Evolutionary conservation across 2,329 filamentous ascomycete species (phyloP).

Genomic region (Berkeleyomyces basicola): DNA sequence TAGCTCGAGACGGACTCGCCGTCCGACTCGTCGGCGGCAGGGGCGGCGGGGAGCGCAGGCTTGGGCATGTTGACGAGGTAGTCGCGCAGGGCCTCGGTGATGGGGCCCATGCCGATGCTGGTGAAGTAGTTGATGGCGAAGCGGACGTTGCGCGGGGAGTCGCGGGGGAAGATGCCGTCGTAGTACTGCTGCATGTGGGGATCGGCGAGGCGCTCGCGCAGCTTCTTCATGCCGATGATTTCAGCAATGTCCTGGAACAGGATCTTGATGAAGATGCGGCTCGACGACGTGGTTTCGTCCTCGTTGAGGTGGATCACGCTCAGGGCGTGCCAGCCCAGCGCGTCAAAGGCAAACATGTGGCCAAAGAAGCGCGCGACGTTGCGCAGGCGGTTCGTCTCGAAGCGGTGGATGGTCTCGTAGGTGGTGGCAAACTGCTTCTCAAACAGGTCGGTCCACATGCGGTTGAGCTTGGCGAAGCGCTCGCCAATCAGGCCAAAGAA

Average conservation of each 20-base stretch:
- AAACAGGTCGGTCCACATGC: conserved; percentile 85
- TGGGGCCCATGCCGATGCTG: conserved; percentile 83
- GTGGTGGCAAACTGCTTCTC: conserved; percentile 82
- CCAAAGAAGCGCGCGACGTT: conserved; percentile 95
- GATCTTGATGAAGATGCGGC: conserved; percentile 97
- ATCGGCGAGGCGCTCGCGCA: conserved; percentile 62
- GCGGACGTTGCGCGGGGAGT: conserved; percentile 76
- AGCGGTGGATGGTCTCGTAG: conserved; percentile 93
- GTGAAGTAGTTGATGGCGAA: conserved; percentile 99
- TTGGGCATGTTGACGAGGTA: conserved; percentile 80
- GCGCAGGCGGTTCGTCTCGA: conserved; percentile 85
- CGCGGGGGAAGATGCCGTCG: conserved; percentile 73
- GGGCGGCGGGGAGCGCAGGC: conserved; percentile 55
- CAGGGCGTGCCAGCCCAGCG: conserved; percentile 82
- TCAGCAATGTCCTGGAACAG: conserved; percentile 84
- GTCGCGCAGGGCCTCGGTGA: conserved; percentile 92
- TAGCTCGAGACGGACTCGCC: conserved; percentile 64
- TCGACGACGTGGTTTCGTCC: conserved; percentile 90
- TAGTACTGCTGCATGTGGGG: conserved; percentile 63
- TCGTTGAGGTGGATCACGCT: conserved; percentile 80
- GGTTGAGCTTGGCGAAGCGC: conserved; percentile 87
- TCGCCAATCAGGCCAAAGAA: conserved; percentile 93
- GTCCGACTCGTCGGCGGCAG: conserved; percentile 41
- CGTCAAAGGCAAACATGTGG: conserved; percentile 73
- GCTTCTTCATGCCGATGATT: conserved; percentile 65